Percentiles rank a stretch among this genome's conserved stretches.
Conservation (phyloP, 495 filamentous ascomycete genomes). For the Evernia prunastri region DNA sequence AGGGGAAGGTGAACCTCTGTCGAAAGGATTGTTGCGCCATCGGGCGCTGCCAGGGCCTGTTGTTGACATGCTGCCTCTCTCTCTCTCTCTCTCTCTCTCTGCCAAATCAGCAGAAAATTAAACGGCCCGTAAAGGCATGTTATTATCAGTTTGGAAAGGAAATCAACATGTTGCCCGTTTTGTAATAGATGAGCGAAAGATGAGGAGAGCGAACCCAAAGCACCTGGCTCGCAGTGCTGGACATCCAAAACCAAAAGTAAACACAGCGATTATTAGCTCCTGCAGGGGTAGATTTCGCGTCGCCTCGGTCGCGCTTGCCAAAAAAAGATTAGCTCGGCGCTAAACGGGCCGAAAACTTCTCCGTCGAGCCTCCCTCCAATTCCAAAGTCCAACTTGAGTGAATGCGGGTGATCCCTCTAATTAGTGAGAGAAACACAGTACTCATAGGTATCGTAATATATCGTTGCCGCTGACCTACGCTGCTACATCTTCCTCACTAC, state of each 20-base stretch:
- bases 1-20: conserved; percentile 53
- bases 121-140: background rate
- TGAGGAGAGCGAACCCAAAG: background rate
- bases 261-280: background rate
- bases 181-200: background rate
- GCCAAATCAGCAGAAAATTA: background rate
- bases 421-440: background rate
- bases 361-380: too few relatives aligned
- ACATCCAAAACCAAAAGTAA: background rate
- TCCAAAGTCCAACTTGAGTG: too few relatives aligned
- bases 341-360: background rate
- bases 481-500: too few relatives aligned
- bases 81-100: background rate
- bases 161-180: background rate
- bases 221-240: background rate
- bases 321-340: background rate
- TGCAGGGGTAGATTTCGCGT: background rate
- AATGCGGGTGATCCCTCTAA: too few relatives aligned
- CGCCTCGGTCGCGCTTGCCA: background rate
- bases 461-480: background rate
- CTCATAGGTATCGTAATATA: background rate
- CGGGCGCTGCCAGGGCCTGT: conserved; percentile 37
- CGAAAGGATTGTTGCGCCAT: conserved; percentile 74
- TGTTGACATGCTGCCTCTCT: conserved; percentile 19
- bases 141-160: background rate